Evolutionary conservation across 2,329 filamentous ascomycete species (phyloP).

Genomic region (Trichophyton verrucosum): DNA sequence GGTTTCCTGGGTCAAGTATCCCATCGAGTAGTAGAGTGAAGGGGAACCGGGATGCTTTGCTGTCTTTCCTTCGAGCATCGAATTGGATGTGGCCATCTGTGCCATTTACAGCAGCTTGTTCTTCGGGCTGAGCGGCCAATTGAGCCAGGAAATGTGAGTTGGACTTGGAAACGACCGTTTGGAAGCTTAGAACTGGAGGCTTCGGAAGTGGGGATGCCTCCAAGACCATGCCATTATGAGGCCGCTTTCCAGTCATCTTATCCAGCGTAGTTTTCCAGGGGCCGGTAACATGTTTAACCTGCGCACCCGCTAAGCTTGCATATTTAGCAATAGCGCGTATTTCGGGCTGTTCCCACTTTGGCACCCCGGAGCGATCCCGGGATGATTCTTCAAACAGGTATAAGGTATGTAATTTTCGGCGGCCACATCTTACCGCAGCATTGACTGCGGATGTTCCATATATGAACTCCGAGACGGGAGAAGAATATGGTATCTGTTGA

Average conservation of each 20-base stretch:
- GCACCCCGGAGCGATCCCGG: slow-evolving; percentile 37
- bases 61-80: neutral
- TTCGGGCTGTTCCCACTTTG: slow-evolving; percentile 1
- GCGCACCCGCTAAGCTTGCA: slow-evolving; percentile 36
- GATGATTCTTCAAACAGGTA: slow-evolving; percentile 57
- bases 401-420: slow-evolving; percentile 68
- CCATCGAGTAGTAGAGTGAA: slow-evolving; percentile 34
- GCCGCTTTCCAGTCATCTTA: slow-evolving; percentile 67
- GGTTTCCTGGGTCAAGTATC: slow-evolving; percentile 71
- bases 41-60: slow-evolving; percentile 22
- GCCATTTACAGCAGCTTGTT: slow-evolving; percentile 66
- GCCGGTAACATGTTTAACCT: slow-evolving; percentile 47
- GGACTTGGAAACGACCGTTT: slow-evolving; percentile 35
- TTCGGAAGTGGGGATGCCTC: slow-evolving; percentile 75
- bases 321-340: slow-evolving; percentile 26
- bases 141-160: slow-evolving; percentile 45
- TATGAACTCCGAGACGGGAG: slow-evolving; percentile 79
- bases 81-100: slow-evolving; percentile 38
- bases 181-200: slow-evolving; percentile 51
- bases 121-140: slow-evolving; percentile 55
- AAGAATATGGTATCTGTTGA: slow-evolving; percentile 54
- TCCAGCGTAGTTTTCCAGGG: slow-evolving; percentile 59
- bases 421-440: slow-evolving; percentile 57
- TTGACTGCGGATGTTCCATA: slow-evolving; percentile 74
- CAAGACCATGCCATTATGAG: slow-evolving; percentile 81